A percentile compares a stretch with the other conserved stretches of the same genome.
Conservation (phyloP, 192 early-diverging fungal genomes). For the Allomyces javanicus region DNA sequence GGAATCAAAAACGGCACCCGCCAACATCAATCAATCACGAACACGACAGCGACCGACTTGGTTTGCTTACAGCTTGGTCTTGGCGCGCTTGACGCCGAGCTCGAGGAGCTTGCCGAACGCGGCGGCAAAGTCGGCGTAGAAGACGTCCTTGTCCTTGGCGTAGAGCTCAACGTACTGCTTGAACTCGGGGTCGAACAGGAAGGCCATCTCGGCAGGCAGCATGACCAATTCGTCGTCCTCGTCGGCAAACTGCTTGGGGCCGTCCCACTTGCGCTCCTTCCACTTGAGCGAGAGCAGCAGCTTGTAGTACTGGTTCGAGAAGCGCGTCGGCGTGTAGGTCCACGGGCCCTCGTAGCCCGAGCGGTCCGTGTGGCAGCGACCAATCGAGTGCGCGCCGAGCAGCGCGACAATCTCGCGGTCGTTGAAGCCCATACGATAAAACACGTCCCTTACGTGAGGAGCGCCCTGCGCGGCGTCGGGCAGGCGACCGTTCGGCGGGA, state of each 20-base stretch:
- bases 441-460: slow-evolving; percentile 51
- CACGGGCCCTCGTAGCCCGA: slow-evolving; percentile 73
- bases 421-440: slow-evolving; percentile 40
- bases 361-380: slow-evolving; percentile 53
- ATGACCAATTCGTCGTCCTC: slow-evolving; percentile 49
- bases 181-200: slow-evolving; percentile 44
- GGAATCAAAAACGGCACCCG: no score
- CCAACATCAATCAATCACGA: no score
- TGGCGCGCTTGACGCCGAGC: slow-evolving; percentile 42
- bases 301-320: slow-evolving; percentile 79
- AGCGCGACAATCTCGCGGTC: slow-evolving; percentile 69
- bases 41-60: not conserved
- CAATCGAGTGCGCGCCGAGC: slow-evolving; percentile 53
- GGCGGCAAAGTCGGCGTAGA: slow-evolving; percentile 77
- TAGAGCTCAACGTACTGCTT: slow-evolving; percentile 62
- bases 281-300: slow-evolving; percentile 59
- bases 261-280: slow-evolving; percentile 60
- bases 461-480: slow-evolving; percentile 48
- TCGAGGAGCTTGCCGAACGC: slow-evolving; percentile 73
- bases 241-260: slow-evolving; percentile 73
- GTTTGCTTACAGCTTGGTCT: slow-evolving; percentile 4
- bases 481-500: slow-evolving; percentile 48
- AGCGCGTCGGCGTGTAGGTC: slow-evolving; percentile 68
- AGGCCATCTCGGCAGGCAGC: slow-evolving; percentile 50
- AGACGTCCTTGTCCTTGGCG: slow-evolving; percentile 62